Conservation (phyloP, 495 filamentous ascomycete genomes). For the Xylaria bambusicola region DNA sequence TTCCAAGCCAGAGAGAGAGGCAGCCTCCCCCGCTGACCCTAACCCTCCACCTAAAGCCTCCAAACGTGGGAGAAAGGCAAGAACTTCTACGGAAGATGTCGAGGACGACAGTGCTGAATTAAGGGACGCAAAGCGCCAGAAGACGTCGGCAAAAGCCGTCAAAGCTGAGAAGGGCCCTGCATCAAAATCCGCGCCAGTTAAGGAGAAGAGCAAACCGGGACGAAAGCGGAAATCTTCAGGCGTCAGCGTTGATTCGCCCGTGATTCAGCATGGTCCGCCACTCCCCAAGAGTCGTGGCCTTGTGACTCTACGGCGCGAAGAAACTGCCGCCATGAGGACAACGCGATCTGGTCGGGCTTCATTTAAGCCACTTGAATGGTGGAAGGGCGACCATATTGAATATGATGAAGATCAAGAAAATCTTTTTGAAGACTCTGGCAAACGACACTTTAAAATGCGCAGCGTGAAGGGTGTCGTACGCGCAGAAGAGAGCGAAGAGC, state of each 20-base stretch:
- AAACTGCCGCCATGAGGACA: constrained; percentile 45
- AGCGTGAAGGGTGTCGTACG: constrained; percentile 75
- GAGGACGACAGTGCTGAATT: constrained; percentile 24
- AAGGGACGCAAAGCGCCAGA: constrained; percentile 31
- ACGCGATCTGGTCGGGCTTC: constrained; percentile 58
- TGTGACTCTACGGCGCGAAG: constrained; percentile 70
- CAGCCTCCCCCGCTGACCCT: constrained; percentile 20
- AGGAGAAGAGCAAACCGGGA: constrained; percentile 33
- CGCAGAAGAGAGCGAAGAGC: constrained; percentile 55
- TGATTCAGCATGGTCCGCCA: constrained; percentile 51
- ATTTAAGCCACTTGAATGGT: constrained; percentile 79
- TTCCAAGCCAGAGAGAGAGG: constrained; percentile 18
- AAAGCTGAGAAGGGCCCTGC: constrained; percentile 16
- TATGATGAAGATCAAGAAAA: constrained; percentile 61
- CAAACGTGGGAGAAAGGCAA: constrained; percentile 29
- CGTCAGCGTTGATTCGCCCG: constrained; percentile 40
- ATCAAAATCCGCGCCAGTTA: constrained; percentile 26
- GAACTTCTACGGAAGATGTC: constrained; percentile 20
- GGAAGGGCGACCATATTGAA: constrained; percentile 79
- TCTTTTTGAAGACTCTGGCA: constrained; percentile 39
- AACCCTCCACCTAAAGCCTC: constrained; percentile 21
- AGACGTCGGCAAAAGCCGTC: constrained; percentile 18
- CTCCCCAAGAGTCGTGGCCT: constrained; percentile 62
- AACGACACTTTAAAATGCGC: constrained; percentile 55
- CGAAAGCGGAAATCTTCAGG: constrained; percentile 45